phyloP scores from a whole-genome alignment of 768 basidiomycete species.

The Macrolepiota dolichaula region DNA sequence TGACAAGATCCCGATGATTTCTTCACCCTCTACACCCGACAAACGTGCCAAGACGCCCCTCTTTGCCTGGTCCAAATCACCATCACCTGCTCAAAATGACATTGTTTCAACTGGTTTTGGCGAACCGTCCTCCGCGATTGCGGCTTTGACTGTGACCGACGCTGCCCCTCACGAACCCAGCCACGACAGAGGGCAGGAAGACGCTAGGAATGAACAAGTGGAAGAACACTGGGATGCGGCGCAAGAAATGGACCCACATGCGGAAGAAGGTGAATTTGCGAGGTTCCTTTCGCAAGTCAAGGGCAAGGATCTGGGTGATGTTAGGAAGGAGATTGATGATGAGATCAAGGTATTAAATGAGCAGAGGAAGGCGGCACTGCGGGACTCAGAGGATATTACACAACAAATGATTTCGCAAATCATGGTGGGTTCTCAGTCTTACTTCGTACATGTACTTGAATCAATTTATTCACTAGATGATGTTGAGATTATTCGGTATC shows the following conservation, averaged over 20 bases:
- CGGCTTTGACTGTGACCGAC: background rate
- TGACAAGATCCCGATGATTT: slow-evolving; percentile 14
- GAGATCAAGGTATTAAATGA: slow-evolving; percentile 81
- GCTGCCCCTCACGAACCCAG: background rate
- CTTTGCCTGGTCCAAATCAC: slow-evolving; percentile 5
- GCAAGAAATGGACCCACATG: slow-evolving; percentile 78
- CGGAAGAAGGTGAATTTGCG: slow-evolving; percentile 89
- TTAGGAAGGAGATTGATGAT: slow-evolving; percentile 86
- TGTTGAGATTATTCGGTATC: slow-evolving; percentile 93
- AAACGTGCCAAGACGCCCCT: background rate
- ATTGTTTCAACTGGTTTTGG: background rate
- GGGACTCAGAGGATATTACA: slow-evolving; percentile 93
- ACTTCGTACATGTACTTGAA: background rate
- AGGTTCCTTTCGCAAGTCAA: slow-evolving; percentile 89
- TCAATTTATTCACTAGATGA: slow-evolving; percentile 45
- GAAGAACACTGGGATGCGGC: slow-evolving; percentile 68
- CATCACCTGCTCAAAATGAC: background rate
- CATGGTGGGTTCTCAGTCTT: slow-evolving; percentile 42
- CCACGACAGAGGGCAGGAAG: background rate
- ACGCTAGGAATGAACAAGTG: slow-evolving; percentile 14
- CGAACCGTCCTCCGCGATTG: background rate
- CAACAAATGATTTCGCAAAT: slow-evolving; percentile 92
- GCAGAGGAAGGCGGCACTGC: slow-evolving; percentile 84
- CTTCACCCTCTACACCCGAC: slow-evolving; percentile 6
- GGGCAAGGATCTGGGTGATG: slow-evolving; percentile 76